These are phyloP conservation scores for Lentinula detonsa DNA, from an alignment of 768 basidiomycete genomes.

Conservation along the genomic window DNA sequence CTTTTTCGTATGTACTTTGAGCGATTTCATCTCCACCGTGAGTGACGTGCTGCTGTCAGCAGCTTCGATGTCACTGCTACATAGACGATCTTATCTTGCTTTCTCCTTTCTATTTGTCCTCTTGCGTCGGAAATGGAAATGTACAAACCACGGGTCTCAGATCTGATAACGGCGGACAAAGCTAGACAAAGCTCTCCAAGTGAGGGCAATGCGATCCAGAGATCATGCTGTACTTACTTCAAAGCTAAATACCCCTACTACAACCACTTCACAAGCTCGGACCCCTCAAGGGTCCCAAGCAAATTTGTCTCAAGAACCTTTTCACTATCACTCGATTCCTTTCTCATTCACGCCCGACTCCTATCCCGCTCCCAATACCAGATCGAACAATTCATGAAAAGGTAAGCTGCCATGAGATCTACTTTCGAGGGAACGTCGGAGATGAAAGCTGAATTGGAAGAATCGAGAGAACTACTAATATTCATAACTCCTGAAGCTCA, in stretches of 20 bases:
- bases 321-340: background rate
- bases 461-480: background rate
- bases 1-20: background rate
- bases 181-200: slow-evolving; percentile 39
- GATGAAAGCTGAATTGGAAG: slow-evolving; percentile 2
- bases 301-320: background rate
- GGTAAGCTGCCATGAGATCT: too few species aligned
- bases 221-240: slow-evolving; percentile 40
- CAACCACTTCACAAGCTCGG: slow-evolving; percentile 44
- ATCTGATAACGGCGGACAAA: slow-evolving; percentile 25
- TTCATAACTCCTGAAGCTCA: background rate
- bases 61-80: background rate
- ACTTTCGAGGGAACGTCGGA: slow-evolving; percentile 46
- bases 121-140: background rate
- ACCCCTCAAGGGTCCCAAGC: slow-evolving; percentile 15
- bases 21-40: background rate
- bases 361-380: slow-evolving; percentile 20
- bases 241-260: slow-evolving; percentile 53
- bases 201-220: slow-evolving; percentile 51
- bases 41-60: too few species aligned
- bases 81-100: background rate
- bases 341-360: background rate
- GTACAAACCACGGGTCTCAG: slow-evolving; percentile 20
- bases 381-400: too few species aligned
- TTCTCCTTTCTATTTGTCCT: background rate